Base-by-base conservation (phyloP, 2,329 filamentous ascomycete genomes). In the Talaromyces pinophilus region DNA sequence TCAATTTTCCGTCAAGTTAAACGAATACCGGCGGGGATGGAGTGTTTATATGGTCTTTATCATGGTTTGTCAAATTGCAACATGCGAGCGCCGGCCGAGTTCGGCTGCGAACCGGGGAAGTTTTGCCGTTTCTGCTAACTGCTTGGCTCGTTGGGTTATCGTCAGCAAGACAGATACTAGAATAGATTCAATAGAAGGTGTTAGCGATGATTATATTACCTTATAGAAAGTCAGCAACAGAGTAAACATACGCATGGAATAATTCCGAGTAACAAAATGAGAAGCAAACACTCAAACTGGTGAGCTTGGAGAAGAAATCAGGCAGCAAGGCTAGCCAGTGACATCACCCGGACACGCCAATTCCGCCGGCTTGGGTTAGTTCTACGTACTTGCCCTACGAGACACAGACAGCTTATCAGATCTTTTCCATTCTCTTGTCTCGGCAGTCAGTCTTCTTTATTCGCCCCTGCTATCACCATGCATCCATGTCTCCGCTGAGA, bases 401-500 rank as follows among this genome's bases (percentile, higher is more conserved):
- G 30, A 33, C 30, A 33, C n/a, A 2, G 10, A 4, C n/a, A 5
- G 19, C 8, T 48, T 48, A 48, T 22, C 10, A 22, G 40, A 42
- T 42, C 35, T 38, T 13, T 38, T 13, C 3, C 35, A 30, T 33
- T 33, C 33, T 38, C 33, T 13, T 5, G 35, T 13, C 35, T 38
- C 35, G 3, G 13, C 11, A 38, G 11, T 38, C 33, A 35, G 11
- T 35, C 33, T 11, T 13, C 33, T 35, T 13, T 1, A 35, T 13
- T 5, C 11, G 42, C 8, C 22, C 10, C 8, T 46, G n/a, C 46
- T 25, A 17, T 30, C 57, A 19, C 65, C 62, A 67, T 67, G 66
- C 90, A 72, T 86, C 92, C 67, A 89, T 97, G 66, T 64, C 90
- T 72, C 86, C 92, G 67, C 89, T 97, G 66, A 89, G 93, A 71